Evolutionary conservation across 352 stramenopile species (phyloP), one percentile per base, ranked within the genome.

Genomic region (Ophiocytium majus): DNA sequence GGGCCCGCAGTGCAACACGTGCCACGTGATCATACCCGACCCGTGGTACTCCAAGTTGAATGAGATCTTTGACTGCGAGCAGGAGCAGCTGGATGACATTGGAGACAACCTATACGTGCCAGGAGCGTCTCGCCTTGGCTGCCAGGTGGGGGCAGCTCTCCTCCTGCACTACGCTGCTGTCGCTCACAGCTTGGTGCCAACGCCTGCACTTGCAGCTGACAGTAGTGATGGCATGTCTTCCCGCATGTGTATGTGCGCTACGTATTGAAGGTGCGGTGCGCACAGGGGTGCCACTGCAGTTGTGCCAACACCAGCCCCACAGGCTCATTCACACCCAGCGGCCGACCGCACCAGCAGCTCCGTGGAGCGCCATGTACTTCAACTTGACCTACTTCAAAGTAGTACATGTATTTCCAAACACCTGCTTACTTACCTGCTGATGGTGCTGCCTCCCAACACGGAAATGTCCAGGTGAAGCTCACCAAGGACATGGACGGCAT

Each of bases 11-110:
- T 88, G 84, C 74, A 76, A 79, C 19, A 83, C 66, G 63, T 88
- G 84, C 81, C 84, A 88, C 57, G 81, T 88, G 10, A 85, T 88
- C 63, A 74, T 88, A 50, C 81, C 84, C 75, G 64, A 83, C 50
- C 50, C 87, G 81, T 88, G 64, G 31, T 80, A 49, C n/a, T 35
- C 31, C 63, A 88, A 88, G 74, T 64, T 88, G 36, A 66, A 83
- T 5, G 57, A 83, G 64, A 36, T 75, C 10, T 79, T 88, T 75
- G 35, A 76, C 0, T 28, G 36, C 32, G 84, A 88, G 82, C 50
- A 83, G n/a, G 32, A 63, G 19, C 76, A 86, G 57, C 74, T 88
- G 10, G 80, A 88, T 76, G 76, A 81, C 37, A 81, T 83, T 81
- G 63, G 76, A 50, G 84, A 84, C 32, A 66, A 88, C 1, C 79